Conservation (phyloP, 257 asterid species). For the Solanum appendiculatum region DNA sequence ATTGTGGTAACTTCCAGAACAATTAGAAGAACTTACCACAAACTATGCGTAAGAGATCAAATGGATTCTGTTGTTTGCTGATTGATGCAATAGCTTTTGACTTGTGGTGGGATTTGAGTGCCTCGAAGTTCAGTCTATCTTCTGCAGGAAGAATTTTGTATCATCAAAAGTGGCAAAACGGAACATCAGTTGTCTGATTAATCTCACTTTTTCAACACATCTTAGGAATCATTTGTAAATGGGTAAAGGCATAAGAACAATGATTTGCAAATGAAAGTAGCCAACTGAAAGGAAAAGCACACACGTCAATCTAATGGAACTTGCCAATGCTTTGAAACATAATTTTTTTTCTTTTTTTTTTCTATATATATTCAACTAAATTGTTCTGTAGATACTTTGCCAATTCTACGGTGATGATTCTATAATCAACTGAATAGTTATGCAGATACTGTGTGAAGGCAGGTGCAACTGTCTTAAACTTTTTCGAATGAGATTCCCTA, state of each 20-base stretch:
- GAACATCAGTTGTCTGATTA: background rate
- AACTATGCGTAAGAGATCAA: constrained; percentile 30
- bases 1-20: background rate
- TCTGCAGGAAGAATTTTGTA: constrained; percentile 11
- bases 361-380: background rate
- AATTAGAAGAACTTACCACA: constrained; percentile 25
- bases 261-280: background rate
- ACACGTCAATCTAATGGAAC: background rate
- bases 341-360: background rate
- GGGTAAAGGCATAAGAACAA: background rate
- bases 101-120: constrained; percentile 2
- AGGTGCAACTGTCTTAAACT: background rate
- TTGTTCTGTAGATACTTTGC: background rate
- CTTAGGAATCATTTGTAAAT: background rate
- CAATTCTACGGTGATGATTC: background rate
- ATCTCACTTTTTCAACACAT: background rate
- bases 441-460: background rate
- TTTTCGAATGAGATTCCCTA: background rate
- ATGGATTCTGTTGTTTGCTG: constrained; percentile 22
- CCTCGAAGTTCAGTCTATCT: constrained; percentile 13
- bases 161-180: background rate
- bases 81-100: constrained; percentile 12
- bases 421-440: background rate
- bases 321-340: background rate
- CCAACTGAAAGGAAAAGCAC: background rate